A percentile compares a stretch with the other conserved stretches of the same genome.
These are phyloP conservation scores for Tulasnella sp. DNA, from an alignment of 768 basidiomycete species.

Conservation along the genomic window DNA sequence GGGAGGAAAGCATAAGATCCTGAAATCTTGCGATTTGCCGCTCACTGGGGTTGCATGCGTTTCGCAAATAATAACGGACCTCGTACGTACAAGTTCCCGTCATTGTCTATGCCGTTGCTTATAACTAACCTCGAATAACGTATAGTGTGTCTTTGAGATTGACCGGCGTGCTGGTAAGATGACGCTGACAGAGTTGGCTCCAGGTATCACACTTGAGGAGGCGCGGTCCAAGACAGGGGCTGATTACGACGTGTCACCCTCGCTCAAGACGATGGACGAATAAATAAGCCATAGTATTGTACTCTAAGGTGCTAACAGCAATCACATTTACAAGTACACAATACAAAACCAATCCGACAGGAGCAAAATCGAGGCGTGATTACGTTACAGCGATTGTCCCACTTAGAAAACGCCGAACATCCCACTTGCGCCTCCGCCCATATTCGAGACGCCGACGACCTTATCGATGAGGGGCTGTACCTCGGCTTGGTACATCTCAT, in stretches of 20 bases:
- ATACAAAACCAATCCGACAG: background rate
- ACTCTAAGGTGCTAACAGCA: background rate
- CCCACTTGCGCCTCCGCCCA: background rate
- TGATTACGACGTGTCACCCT: slow-evolving; percentile 40
- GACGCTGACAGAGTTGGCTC: slow-evolving; percentile 68
- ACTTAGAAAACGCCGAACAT: slow-evolving; percentile 1
- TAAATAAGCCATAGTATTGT: background rate
- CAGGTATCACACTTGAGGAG: slow-evolving; percentile 72
- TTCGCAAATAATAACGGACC: slow-evolving; percentile 85
- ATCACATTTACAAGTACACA: slow-evolving; percentile 1
- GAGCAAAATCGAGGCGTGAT: no score
- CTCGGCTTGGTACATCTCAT: slow-evolving; percentile 1
- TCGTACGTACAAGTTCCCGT: slow-evolving; percentile 38
- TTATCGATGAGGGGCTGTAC: slow-evolving; percentile 4
- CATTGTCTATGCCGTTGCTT: background rate
- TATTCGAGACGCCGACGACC: background rate
- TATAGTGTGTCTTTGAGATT: slow-evolving; percentile 59
- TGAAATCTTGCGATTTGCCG: slow-evolving; percentile 68
- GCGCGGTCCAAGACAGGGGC: slow-evolving; percentile 79
- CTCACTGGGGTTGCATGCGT: slow-evolving; percentile 81
- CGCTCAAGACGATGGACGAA: slow-evolving; percentile 22
- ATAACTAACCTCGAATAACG: background rate
- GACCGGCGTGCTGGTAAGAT: slow-evolving; percentile 62
- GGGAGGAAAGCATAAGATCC: slow-evolving; percentile 80
- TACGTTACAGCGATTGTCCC: no score